Conservation (phyloP, 345 rosid genomes). For the Microthlaspi erraticum region DNA sequence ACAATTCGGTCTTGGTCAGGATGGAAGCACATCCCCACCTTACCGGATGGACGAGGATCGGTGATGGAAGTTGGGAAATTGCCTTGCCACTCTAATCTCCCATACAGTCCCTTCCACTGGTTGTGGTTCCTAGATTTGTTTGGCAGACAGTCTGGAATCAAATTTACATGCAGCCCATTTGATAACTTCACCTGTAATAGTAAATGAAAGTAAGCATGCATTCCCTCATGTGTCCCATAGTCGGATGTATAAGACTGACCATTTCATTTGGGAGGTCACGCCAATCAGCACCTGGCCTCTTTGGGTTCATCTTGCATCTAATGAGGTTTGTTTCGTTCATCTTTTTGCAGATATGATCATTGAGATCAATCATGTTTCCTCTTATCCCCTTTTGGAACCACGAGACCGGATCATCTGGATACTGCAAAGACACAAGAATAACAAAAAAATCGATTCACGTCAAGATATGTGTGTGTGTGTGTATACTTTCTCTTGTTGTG, state of each 20-base stretch:
- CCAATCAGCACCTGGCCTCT: conserved; percentile 96
- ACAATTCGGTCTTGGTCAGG: conserved; percentile 89
- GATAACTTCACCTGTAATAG: conserved; percentile 61
- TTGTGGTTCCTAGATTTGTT: conserved; percentile 79
- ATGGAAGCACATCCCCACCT: conserved; percentile 95
- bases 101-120: conserved; percentile 88
- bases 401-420: conserved; percentile 60
- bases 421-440: conserved; percentile 49
- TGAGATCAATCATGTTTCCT: conserved; percentile 55
- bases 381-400: conserved; percentile 84
- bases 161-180: conserved; percentile 62
- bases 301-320: conserved; percentile 75
- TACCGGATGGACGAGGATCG: conserved; percentile 94
- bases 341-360: conserved; percentile 77
- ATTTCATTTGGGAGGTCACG: conserved; percentile 74
- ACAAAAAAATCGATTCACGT: too few relatives aligned
- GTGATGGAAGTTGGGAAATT: conserved; percentile 90
- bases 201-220: neutral
- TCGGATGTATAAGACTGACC: conserved; percentile 40
- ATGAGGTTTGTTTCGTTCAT: conserved; percentile 82
- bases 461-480: neutral
- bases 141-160: conserved; percentile 84
- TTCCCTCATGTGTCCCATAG: too few relatives aligned
- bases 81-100: conserved; percentile 94
- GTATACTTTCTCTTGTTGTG: conserved; percentile 21